These are phyloP conservation scores for Dryadomyces quercivorus DNA, from an alignment of 2,329 filamentous ascomycete species.

Conservation along the genomic window DNA sequence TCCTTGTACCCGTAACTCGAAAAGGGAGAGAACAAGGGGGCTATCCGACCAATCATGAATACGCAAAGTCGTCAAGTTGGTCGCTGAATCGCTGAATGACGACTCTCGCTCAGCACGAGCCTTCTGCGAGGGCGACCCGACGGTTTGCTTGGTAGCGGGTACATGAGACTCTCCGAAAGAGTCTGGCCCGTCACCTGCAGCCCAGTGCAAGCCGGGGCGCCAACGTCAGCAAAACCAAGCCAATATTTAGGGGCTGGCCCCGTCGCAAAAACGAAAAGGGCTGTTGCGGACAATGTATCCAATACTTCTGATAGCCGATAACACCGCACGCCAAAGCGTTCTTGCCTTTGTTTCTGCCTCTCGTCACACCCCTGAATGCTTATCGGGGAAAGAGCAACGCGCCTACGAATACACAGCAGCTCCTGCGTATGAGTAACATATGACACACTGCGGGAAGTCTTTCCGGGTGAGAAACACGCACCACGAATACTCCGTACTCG, in stretches of 20 bases:
- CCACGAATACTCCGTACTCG: no score
- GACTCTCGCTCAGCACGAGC: neutral
- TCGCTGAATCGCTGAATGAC: neutral
- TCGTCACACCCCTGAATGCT: neutral
- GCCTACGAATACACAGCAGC: no score
- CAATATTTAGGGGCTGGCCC: neutral
- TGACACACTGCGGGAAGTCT: neutral
- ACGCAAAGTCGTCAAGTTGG: no score
- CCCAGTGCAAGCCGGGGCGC: neutral
- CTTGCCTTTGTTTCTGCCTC: neutral
- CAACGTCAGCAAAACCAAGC: neutral
- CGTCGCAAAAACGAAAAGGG: no score
- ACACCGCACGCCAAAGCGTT: neutral
- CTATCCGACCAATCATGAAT: neutral
- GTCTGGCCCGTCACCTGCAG: neutral
- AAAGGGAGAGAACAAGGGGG: neutral
- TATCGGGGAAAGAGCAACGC: neutral
- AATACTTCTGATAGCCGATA: neutral
- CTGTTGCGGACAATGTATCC: neutral
- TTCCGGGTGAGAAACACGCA: neutral
- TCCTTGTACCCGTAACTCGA: neutral
- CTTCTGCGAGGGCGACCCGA: neutral
- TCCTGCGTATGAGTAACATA: neutral
- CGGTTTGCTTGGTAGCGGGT: neutral
- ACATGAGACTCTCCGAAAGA: neutral